Evolutionary conservation across 140 eudicot species (phyloP).

Genomic region (Stevia rebaudiana): DNA sequence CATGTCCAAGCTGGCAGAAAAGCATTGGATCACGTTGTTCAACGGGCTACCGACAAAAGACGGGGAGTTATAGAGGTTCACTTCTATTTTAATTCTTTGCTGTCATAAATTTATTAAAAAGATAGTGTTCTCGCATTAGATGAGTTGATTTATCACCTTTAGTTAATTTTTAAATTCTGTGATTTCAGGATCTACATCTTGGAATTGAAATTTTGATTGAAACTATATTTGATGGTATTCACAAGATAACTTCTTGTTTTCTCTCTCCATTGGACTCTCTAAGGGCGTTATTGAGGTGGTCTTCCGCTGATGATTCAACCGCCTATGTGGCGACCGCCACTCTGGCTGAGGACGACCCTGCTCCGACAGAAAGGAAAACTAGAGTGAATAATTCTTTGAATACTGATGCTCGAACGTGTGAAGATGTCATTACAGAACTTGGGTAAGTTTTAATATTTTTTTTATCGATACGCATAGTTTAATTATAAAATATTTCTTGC

Average conservation of each 20-base stretch:
- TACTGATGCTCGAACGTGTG: constrained; percentile 90
- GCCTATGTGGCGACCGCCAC: constrained; percentile 50
- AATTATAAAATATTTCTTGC: neutral
- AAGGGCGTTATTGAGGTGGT: constrained; percentile 43
- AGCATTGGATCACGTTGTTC: constrained; percentile 61
- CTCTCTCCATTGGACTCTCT: constrained; percentile 68
- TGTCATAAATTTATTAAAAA: neutral
- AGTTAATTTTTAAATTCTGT: neutral
- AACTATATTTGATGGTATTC: constrained; percentile 73
- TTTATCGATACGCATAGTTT: neutral
- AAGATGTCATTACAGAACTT: constrained; percentile 92
- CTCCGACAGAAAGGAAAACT: constrained; percentile 56
- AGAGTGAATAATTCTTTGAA: constrained; percentile 50
- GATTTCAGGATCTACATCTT: constrained; percentile 76
- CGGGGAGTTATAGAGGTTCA: constrained; percentile 95
- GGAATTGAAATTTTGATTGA: constrained; percentile 81
- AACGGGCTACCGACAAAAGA: constrained; percentile 84
- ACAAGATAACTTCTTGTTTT: constrained; percentile 66
- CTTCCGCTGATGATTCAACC: constrained; percentile 33
- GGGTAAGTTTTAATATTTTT: constrained; percentile 56
- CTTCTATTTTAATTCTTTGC: constrained; percentile 16
- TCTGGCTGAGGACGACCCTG: constrained; percentile 56
- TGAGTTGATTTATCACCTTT: neutral
- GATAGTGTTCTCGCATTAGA: neutral
- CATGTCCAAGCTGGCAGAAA: constrained; percentile 39